Evolutionary conservation across 345 rosid species (phyloP).

Genomic region (Aquilaria sinensis): DNA sequence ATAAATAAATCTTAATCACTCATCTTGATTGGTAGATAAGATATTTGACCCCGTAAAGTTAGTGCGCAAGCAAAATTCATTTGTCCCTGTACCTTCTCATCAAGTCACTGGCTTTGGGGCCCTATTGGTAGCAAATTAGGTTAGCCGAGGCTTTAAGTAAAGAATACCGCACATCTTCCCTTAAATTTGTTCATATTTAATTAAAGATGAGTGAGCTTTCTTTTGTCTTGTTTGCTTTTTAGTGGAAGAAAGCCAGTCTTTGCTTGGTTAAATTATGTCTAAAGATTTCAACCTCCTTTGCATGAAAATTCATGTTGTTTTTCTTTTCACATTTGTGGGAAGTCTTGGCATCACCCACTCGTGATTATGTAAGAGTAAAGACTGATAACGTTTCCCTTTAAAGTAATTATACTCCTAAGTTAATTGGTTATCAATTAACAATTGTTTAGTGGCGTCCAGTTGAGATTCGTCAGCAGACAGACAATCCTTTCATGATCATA

Average conservation of each 20-base stretch:
- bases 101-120: no score
- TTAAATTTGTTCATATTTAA: neutral
- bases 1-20: neutral
- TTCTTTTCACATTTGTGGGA: neutral
- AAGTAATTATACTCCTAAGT: neutral
- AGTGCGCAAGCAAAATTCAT: no score
- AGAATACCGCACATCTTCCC: conserved; percentile 7
- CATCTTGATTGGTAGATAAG: no score
- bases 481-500: no score
- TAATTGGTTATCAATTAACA: no score
- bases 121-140: no score
- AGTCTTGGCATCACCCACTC: neutral
- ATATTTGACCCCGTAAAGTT: no score
- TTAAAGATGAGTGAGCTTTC: conserved; percentile 4
- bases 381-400: neutral
- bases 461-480: no score
- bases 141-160: neutral
- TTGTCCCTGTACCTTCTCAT: no score
- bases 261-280: neutral
- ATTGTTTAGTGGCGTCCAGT: no score
- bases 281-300: neutral
- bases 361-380: neutral
- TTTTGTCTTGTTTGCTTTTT: conserved; percentile 1
- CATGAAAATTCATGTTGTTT: neutral
- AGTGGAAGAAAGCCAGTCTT: neutral